Percentiles rank a stretch among this genome's conserved stretches.
phyloP scores from a whole-genome alignment of 495 filamentous ascomycete species.

The Annulohypoxylon stygium region DNA sequence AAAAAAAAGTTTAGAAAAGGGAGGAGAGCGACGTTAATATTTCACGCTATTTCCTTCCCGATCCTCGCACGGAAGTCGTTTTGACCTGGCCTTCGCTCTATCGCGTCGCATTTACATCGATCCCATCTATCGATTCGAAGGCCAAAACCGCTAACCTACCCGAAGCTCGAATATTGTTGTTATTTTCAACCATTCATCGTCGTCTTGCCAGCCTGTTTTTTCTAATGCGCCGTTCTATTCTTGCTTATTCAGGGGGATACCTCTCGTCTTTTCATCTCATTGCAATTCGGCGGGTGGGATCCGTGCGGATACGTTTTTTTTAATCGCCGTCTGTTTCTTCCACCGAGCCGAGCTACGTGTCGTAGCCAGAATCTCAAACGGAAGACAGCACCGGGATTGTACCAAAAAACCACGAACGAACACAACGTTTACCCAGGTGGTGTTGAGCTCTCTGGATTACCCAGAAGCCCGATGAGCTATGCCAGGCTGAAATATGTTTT shows the following conservation, averaged over 20 bases:
- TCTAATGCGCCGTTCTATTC: constrained; percentile 21
- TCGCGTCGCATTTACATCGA: not conserved
- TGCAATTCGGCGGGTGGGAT: constrained; percentile 32
- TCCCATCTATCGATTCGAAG: too few species aligned
- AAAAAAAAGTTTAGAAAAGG: constrained; percentile 14
- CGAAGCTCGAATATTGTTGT: not conserved
- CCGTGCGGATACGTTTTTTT: constrained; percentile 46
- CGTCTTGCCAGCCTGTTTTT: not conserved
- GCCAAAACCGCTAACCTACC: not conserved
- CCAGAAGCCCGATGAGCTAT: not conserved
- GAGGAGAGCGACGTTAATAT: not conserved
- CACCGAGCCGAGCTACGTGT: not conserved
- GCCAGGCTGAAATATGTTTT: constrained; percentile 27
- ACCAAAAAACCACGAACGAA: constrained; percentile 12
- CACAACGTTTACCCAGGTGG: constrained; percentile 20
- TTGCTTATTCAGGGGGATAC: not conserved
- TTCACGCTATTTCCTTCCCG: constrained; percentile 8
- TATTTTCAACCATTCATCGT: constrained; percentile 14
- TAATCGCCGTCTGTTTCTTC: not conserved
- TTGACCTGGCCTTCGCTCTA: constrained; percentile 15
- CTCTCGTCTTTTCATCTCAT: constrained; percentile 10
- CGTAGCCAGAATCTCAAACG: not conserved
- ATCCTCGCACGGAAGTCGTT: constrained; percentile 13
- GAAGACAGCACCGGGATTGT: constrained; percentile 9
- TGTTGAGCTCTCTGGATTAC: not conserved